A percentile compares a stretch with the other conserved stretches of the same genome.
Evolutionary conservation across 306 rosid species (phyloP).

Genomic region (Macrotyloma uniflorum): DNA sequence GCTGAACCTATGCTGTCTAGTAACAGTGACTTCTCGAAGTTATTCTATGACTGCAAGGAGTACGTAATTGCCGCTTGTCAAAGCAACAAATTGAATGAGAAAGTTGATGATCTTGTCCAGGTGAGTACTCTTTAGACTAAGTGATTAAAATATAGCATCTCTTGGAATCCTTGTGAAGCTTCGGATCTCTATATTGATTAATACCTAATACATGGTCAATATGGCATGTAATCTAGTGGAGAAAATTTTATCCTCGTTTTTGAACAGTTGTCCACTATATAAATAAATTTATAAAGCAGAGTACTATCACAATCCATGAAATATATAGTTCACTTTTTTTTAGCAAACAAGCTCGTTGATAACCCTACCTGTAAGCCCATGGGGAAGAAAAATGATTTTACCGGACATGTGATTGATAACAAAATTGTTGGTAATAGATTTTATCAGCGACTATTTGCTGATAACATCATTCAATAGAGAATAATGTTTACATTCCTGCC

Average conservation of each 20-base stretch:
- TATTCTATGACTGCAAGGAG: conserved; percentile 91
- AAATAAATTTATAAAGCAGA: background rate
- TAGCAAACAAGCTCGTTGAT: background rate
- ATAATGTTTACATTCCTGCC: conserved; percentile 18
- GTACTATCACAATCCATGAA: background rate
- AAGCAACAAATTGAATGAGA: conserved; percentile 58
- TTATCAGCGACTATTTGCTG: conserved; percentile 13
- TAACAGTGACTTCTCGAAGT: conserved; percentile 71
- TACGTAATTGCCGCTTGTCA: conserved; percentile 66
- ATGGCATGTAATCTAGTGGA: conserved; percentile 1
- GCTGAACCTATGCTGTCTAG: conserved; percentile 69
- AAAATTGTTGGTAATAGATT: conserved; percentile 8
- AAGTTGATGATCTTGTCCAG: conserved; percentile 85
- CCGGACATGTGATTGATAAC: conserved; percentile 2
- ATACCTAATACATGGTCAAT: conserved; percentile 6
- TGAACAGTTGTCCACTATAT: background rate
- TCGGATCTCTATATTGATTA: background rate
- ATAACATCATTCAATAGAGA: background rate
- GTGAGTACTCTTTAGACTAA: conserved; percentile 49
- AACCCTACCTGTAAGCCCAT: background rate
- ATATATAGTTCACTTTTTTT: background rate
- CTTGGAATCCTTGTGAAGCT: background rate
- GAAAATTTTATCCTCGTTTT: conserved; percentile 5
- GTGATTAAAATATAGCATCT: background rate
- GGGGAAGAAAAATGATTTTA: conserved; percentile 20